Base-by-base conservation (phyloP, 1,284 basidiomycete species). In the Cerioporus squamosus region DNA sequence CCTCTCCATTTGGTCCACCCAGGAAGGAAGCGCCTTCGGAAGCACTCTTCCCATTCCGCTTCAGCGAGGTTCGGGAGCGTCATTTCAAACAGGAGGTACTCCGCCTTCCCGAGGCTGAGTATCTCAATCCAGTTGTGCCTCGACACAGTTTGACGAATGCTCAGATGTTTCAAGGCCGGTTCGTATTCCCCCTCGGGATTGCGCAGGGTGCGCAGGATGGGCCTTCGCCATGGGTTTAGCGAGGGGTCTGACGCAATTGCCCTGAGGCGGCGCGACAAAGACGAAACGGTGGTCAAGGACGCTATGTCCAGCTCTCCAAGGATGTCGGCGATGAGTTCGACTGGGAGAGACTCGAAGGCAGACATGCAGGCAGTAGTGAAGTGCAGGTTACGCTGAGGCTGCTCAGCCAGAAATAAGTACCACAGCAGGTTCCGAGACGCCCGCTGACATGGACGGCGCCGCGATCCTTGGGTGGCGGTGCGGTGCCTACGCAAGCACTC, bases 81-180 rank as follows among this genome's bases (percentile, higher is more conserved):
- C 23, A 82, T 77, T 40, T 88, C 81, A 64, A 84, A 88, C 10
- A 91, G 74, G 46, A 92, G 75, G 71, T 85, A 90, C 3, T 77
- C 70, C 0, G 88, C 77, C 33, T 75, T 74, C 10, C 85, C 88
- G 15, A 84, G 71, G 38, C 81, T 81, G 49, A 91, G 70, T 42
- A 91, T 85, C 58, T 90, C 87, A 47, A 91, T 78, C 86, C 87
- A 91, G 66, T 91, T 92, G 57, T 86, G 83, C 42, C 85, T 78
- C 7, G 90, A 89, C 1, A 91, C 86, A 20, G 74, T 83, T 24
- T 74, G 72, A 42, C 84, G 82, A 43, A 87, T 79, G 62, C 84
- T 81, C 38, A 91, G 77, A 65, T 87, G 80, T 58, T 75, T 80
- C 53, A 91, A 69, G 29, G 75, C 74, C 14, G 69, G 69, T 53